Base-by-base conservation (phyloP, 2,329 filamentous ascomycete species). In the Aspergillus fructus region DNA sequence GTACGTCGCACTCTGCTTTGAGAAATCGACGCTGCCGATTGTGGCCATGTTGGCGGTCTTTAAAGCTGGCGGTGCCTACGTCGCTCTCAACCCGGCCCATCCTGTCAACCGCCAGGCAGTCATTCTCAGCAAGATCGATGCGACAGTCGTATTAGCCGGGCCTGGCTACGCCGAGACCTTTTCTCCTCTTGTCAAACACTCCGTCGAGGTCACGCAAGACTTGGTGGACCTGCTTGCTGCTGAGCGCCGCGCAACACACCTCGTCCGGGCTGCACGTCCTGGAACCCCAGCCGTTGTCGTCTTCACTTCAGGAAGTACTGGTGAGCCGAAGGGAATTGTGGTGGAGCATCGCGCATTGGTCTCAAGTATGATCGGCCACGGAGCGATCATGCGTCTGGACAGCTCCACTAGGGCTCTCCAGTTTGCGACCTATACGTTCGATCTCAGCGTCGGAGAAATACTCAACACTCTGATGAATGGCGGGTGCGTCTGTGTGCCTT, bases 401-500 rank as follows among this genome's bases (percentile, higher is more conserved):
- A 3, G 23, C 19, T 15, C n/a, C 5, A 47, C 42, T 5, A 33
- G 52, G 5, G 30, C 39, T 5, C 13, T 54, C 11, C 52, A 54
- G 39, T 80, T 79, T 61, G 72, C 74, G 3, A 75, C 75, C 1
- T 79, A 78, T 58, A 74, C 73, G 2, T 80, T 80, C 55, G 77
- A 83, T 62, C 72, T 79, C 33, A 74, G 77, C 45, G 67, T 83
- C 37, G 67, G 74, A 3, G 81, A 83, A 61, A 74, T 80, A 1
- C 76, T 83, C 55, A 78, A 75, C 0, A 78, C 82, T 0, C 70
- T 85, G 3, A 68, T 78, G 1, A 67, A 77, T 17, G 84, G 84
- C 3, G 83, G 81, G 0, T 83, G 80, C 30, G 74, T 86, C 8
- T 85, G 83, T 51, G 74, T 85, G 0, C 82, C 83, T 0, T 76